Evolutionary conservation across 345 rosid species (phyloP), one percentile per base, ranked within the genome.

Genomic region (Toxicodendron radicans): DNA sequence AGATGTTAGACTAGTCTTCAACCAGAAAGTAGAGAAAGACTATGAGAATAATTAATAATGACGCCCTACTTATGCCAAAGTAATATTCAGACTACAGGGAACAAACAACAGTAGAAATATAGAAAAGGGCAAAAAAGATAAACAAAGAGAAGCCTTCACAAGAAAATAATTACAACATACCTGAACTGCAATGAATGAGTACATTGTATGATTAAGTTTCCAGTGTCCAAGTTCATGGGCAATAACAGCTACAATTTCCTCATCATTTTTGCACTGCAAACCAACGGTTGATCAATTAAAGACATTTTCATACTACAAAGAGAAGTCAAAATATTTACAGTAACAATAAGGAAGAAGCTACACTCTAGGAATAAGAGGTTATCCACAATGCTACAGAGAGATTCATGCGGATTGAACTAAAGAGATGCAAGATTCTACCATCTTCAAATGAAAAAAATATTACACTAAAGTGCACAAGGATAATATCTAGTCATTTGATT

Each of bases 171-270:
- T 48, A 23, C 21, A 38, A 27, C 85, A 73, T 75, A 92, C 99
- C 91, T 96, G 98, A 68, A 96, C 89, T 17, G 95, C 93, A 78
- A 96, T 79, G 79, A 96, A 96, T 10, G 97, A 88, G 87, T 89
- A 92, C 82, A 91, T 86, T 6, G 98, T 96, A 80, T 96, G 99
- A 77, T 88, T 96, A 71, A 96, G 92, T 81, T 96, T 96, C 99
- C 99, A 93, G 71, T 96, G 99, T 68, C 99, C 99, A 73, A 96
- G 86, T 85, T 96, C 99, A 83, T 96, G 99, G 64, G 92, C 98
- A 83, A 93, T 87, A 76, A 96, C 97, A 70, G 97, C 99, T 48
- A 96, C 97, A 82, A 96, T 90, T 80, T 93, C 99, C 78, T 93
- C 92, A 21, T 93, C 91, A 79, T 90, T 78, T 83, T 91, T 85